Conservation (phyloP, 306 rosid genomes). For the Benincasa hispida region DNA sequence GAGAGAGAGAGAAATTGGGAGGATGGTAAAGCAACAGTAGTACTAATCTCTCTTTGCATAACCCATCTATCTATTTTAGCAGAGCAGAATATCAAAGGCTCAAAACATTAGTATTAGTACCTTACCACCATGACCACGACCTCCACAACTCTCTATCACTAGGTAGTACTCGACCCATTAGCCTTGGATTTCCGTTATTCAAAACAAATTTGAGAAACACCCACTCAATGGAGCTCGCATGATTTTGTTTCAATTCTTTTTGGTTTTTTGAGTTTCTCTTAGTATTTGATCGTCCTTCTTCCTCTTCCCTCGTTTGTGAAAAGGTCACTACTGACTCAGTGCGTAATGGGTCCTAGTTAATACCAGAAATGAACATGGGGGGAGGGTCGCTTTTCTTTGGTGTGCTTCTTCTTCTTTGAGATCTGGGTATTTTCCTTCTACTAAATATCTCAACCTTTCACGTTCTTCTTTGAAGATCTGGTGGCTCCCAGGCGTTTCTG, state of each 20-base stretch:
- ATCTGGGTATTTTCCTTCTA: conserved; percentile 37
- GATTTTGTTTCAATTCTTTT: neutral
- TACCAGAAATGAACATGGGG: conserved; percentile 18
- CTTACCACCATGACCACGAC: neutral
- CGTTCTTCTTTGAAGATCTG: conserved; percentile 51
- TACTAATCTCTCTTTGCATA: conserved; percentile 2
- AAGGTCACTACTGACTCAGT: neutral
- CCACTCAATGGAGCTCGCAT: neutral
- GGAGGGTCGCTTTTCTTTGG: conserved; percentile 10
- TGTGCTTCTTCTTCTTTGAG: conserved; percentile 22
- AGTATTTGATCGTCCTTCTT: neutral
- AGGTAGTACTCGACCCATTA: neutral
- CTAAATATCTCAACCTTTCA: conserved; percentile 9
- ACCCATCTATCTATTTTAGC: neutral
- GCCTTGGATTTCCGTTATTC: conserved; percentile 31
- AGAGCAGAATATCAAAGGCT: neutral
- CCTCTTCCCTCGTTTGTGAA: neutral
- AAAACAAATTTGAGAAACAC: conserved; percentile 16
- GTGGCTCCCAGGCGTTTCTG: conserved; percentile 11
- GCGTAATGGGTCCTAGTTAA: conserved; percentile 11
- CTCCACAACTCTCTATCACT: neutral
- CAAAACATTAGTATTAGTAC: neutral
- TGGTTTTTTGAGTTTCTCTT: neutral
- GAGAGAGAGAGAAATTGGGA: conserved; percentile 2
- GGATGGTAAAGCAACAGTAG: conserved; percentile 32